A percentile compares a stretch with the other conserved stretches of the same genome.
phyloP scores from a whole-genome alignment of 2,329 filamentous ascomycete species.

The Talaromyces sp. region DNA sequence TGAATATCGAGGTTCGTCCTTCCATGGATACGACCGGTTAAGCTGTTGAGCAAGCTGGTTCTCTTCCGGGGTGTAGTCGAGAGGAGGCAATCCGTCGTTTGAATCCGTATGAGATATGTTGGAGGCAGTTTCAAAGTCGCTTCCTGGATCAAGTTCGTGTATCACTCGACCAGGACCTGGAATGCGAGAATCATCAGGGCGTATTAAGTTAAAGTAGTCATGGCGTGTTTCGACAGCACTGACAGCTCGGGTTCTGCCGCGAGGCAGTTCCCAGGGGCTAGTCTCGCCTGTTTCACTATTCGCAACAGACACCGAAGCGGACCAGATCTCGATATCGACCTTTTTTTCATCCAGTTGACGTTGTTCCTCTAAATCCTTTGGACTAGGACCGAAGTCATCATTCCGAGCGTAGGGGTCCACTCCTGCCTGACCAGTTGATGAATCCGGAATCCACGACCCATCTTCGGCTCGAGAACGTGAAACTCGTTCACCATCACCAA shows the following conservation, averaged over 20 bases:
- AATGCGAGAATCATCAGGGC: slow-evolving; percentile 38
- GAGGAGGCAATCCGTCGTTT: slow-evolving; percentile 23
- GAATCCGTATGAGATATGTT: slow-evolving; percentile 23
- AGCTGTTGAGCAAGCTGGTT: slow-evolving; percentile 38
- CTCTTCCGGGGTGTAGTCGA: slow-evolving; percentile 23
- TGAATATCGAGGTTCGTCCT: slow-evolving; percentile 40
- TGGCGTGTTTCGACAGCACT: slow-evolving; percentile 37
- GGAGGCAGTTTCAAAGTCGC: slow-evolving; percentile 29
- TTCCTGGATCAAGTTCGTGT: slow-evolving; percentile 42
- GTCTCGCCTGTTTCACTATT: slow-evolving; percentile 40
- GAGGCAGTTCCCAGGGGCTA: slow-evolving; percentile 21
- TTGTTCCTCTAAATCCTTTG: slow-evolving; percentile 50
- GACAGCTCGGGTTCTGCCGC: slow-evolving; percentile 41
- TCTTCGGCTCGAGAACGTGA: slow-evolving; percentile 38
- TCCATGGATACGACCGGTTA: slow-evolving; percentile 47
- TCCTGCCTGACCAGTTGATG: slow-evolving; percentile 42
- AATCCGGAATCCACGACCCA: slow-evolving; percentile 46
- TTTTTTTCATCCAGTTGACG: slow-evolving; percentile 51
- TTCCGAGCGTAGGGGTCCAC: slow-evolving; percentile 48
- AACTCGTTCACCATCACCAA: slow-evolving; percentile 23
- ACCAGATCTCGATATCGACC: slow-evolving; percentile 53
- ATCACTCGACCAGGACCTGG: slow-evolving; percentile 52
- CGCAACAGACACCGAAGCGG: slow-evolving; percentile 48
- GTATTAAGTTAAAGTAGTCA: slow-evolving; percentile 34
- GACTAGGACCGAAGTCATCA: slow-evolving; percentile 45